Evolutionary conservation across 495 filamentous ascomycete genomes (phyloP).

Genomic region (Astrothelium subdiscretum): DNA sequence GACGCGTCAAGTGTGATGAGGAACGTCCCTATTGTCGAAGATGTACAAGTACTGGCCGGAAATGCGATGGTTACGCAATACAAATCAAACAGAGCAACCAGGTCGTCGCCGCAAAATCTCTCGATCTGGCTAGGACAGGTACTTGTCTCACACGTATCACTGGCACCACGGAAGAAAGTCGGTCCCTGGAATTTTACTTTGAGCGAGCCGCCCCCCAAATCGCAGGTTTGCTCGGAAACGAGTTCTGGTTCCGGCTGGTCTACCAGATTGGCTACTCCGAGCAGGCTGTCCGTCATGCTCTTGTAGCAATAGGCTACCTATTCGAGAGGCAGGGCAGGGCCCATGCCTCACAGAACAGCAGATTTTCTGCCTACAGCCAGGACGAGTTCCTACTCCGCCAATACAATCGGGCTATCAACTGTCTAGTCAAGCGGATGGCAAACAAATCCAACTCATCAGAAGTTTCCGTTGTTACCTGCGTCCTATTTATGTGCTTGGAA

Average conservation of each 20-base stretch:
- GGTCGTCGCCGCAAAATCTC: not conserved
- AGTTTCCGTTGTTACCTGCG: constrained; percentile 11
- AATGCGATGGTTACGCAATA: constrained; percentile 1
- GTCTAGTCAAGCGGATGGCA: not conserved
- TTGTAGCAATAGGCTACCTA: constrained; percentile 9
- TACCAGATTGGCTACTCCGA: constrained; percentile 1
- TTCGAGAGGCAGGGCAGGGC: constrained; percentile 3
- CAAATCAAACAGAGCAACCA: not conserved
- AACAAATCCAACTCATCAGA: not conserved
- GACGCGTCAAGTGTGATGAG: constrained; percentile 11
- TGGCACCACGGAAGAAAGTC: not conserved
- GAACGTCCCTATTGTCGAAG: constrained; percentile 2
- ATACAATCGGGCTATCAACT: not conserved
- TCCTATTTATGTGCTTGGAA: constrained; percentile 13
- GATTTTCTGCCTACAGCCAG: not conserved
- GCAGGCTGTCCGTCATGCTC: constrained; percentile 10
- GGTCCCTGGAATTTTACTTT: not conserved
- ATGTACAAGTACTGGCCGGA: constrained; percentile 5
- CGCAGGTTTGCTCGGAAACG: not conserved
- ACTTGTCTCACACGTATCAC: not conserved
- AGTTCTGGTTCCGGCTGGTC: constrained; percentile 1
- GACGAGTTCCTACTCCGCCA: constrained; percentile 1
- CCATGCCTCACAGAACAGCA: no score
- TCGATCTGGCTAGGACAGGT: not conserved
- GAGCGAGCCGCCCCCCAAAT: not conserved